These are phyloP conservation scores for Cicer arietinum DNA, from an alignment of 306 rosid species.

Conservation along the genomic window DNA sequence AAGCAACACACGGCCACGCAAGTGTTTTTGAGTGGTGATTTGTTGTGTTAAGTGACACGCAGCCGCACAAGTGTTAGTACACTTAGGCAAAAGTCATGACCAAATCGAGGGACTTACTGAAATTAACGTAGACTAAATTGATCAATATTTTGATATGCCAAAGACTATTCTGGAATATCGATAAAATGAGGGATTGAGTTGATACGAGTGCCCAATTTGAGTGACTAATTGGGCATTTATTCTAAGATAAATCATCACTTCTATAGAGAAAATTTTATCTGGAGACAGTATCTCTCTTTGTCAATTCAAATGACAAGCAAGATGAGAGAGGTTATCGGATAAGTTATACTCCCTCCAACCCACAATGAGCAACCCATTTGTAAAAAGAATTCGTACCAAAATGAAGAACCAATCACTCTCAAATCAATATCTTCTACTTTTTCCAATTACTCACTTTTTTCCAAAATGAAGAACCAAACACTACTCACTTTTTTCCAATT, in stretches of 20 bases:
- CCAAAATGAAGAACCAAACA: no score
- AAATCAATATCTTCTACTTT: no score
- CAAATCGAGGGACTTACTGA: background rate
- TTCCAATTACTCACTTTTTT: no score
- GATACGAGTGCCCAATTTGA: background rate
- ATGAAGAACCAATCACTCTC: no score
- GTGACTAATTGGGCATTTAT: background rate
- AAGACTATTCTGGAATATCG: background rate
- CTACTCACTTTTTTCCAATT: no score
- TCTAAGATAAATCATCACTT: slow-evolving; percentile 7
- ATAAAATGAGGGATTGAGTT: background rate
- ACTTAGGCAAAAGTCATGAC: no score
- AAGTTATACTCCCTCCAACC: background rate
- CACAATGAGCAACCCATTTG: no score
- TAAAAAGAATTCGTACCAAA: no score
- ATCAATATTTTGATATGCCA: background rate
- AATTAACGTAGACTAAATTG: background rate
- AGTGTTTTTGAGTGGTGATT: no score
- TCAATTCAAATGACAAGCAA: slow-evolving; percentile 10
- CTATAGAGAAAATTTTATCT: slow-evolving; percentile 1
- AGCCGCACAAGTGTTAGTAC: no score
- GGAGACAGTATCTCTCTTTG: background rate
- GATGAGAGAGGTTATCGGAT: background rate
- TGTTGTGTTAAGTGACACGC: no score
- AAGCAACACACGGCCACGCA: no score